Evolutionary conservation across 768 basidiomycete genomes (phyloP).

Genomic region (Termitomyces sp.): DNA sequence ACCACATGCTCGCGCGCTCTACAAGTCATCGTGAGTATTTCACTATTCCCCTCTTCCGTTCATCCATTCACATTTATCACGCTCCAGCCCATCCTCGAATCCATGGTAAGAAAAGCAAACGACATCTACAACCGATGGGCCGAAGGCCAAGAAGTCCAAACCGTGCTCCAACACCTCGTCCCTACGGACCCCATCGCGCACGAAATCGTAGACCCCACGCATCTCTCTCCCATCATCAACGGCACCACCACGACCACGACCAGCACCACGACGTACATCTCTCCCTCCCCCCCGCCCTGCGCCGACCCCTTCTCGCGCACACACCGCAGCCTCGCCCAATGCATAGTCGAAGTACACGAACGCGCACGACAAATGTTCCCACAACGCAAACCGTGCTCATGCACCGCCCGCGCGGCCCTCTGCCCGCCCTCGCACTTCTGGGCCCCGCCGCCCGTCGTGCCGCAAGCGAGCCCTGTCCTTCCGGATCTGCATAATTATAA

Average conservation of each 20-base stretch:
- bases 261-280: too few species aligned
- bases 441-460: slow-evolving; percentile 35
- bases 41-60: background rate
- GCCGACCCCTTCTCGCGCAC: slow-evolving; percentile 35
- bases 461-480: slow-evolving; percentile 31
- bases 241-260: too few species aligned
- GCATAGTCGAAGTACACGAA: slow-evolving; percentile 44
- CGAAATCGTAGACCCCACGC: slow-evolving; percentile 12
- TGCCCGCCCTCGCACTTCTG: slow-evolving; percentile 44
- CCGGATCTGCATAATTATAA: slow-evolving; percentile 32
- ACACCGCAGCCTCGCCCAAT: slow-evolving; percentile 41
- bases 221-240: slow-evolving; percentile 8
- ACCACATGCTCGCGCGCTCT: slow-evolving; percentile 41
- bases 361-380: slow-evolving; percentile 40
- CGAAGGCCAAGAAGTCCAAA: slow-evolving; percentile 39
- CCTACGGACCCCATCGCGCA: slow-evolving; percentile 16
- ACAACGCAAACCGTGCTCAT: slow-evolving; percentile 40
- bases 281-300: slow-evolving; percentile 18
- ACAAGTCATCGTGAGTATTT: slow-evolving; percentile 39
- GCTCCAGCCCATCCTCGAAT: slow-evolving; percentile 42
- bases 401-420: slow-evolving; percentile 19
- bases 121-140: slow-evolving; percentile 46
- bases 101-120: slow-evolving; percentile 49
- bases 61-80: background rate
- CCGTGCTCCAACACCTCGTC: slow-evolving; percentile 31